These are phyloP conservation scores for Diplosphaera chodatii DNA, from an alignment of 139 green algal genomes.

Conservation along the genomic window DNA sequence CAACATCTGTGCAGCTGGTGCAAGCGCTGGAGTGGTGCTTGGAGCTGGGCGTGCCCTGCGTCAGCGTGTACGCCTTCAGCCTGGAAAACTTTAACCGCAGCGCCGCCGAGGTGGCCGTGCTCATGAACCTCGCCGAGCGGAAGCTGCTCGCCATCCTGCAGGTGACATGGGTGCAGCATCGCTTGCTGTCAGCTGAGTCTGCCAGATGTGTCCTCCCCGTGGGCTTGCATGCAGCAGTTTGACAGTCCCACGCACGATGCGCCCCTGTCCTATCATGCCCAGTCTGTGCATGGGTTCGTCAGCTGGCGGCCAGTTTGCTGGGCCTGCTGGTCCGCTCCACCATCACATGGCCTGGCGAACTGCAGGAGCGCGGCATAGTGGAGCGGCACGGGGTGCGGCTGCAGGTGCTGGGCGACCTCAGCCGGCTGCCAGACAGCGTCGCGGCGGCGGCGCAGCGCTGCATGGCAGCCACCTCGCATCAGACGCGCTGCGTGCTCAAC, in stretches of 20 bases:
- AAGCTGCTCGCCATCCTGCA: conserved; percentile 66
- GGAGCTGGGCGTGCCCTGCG: conserved; percentile 66
- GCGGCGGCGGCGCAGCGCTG: conserved; percentile 55
- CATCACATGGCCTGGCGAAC: no score
- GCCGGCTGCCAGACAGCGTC: conserved; percentile 54
- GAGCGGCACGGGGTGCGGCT: conserved; percentile 60
- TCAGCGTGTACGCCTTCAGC: conserved; percentile 92
- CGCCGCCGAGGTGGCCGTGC: conserved; percentile 59
- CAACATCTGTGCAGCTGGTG: conserved; percentile 52
- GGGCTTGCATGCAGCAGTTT: no score
- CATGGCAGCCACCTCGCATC: conserved; percentile 55
- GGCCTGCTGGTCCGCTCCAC: no score
- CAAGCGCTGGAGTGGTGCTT: conserved; percentile 83
- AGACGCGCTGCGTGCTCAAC: conserved; percentile 61
- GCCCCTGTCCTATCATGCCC: no score
- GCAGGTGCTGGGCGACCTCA: conserved; percentile 71
- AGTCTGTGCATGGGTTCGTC: no score
- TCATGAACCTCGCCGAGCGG: conserved; percentile 75
- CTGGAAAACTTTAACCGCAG: conserved; percentile 91
- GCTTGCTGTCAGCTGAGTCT: no score
- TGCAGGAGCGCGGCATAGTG: conserved; percentile 58
- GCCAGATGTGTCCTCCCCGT: no score
- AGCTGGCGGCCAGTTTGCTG: no score
- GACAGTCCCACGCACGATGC: no score
- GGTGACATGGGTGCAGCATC: no score